Conservation (phyloP, 805 yeast species). For the Metschnikowia proteae region DNA sequence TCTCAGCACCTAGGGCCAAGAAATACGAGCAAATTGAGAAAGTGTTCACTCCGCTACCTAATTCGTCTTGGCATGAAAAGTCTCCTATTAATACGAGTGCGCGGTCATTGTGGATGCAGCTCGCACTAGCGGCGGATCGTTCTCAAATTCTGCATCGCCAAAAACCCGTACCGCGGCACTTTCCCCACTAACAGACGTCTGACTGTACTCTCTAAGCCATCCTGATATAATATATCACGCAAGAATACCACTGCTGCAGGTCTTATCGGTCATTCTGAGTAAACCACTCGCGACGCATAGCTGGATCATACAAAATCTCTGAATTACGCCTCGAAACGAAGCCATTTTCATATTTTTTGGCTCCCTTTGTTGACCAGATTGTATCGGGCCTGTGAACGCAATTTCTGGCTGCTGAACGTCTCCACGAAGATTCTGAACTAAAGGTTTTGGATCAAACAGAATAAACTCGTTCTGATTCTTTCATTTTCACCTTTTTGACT, state of each 20-base stretch:
- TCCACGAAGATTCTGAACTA: neutral
- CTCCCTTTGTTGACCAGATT: conserved; percentile 1
- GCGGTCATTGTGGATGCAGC: neutral
- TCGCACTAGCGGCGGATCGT: conserved; percentile 1
- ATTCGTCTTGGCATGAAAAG: too few relatives aligned
- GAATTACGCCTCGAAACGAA: neutral
- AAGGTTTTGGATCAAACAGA: neutral
- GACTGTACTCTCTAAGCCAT: conserved; percentile 1
- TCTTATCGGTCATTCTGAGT: neutral
- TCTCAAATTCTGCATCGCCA: neutral
- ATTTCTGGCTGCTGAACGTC: neutral
- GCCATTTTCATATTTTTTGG: neutral
- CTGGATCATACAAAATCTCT: neutral
- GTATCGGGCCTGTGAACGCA: conserved; percentile 1
- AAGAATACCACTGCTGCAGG: conserved; percentile 1
- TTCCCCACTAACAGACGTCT: conserved; percentile 1
- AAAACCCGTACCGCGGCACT: conserved; percentile 1
- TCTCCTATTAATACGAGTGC: neutral
- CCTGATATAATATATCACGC: conserved; percentile 1
- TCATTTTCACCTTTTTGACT: neutral
- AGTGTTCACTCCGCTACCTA: too few relatives aligned
- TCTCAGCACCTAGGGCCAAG: too few relatives aligned
- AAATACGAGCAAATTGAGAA: too few relatives aligned
- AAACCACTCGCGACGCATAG: neutral
- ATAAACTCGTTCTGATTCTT: neutral